These are phyloP conservation scores for Spatholobus suberectus DNA, from an alignment of 306 rosid species.

Conservation along the genomic window DNA sequence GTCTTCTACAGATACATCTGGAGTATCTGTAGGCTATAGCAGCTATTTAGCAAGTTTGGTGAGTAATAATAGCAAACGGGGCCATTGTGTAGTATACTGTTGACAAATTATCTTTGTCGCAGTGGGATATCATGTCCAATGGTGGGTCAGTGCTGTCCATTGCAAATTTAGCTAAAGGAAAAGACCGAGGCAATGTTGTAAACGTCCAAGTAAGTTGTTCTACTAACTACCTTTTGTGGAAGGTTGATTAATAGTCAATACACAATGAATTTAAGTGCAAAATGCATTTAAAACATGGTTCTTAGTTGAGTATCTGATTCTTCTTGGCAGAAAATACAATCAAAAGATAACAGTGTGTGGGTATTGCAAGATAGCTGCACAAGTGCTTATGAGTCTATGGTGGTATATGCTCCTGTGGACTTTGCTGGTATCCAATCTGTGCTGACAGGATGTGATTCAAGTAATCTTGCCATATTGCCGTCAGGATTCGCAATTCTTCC, in stretches of 20 bases:
- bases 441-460: constrained; percentile 87
- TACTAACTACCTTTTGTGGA: not conserved
- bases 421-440: constrained; percentile 76
- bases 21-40: too few species aligned
- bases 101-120: constrained; percentile 29
- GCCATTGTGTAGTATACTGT: not conserved
- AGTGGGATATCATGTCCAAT: constrained; percentile 91
- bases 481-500: constrained; percentile 93
- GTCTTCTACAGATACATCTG: not conserved
- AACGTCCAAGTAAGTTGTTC: constrained; percentile 72
- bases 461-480: constrained; percentile 79
- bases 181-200: constrained; percentile 93
- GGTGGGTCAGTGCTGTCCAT: constrained; percentile 71
- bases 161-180: constrained; percentile 91
- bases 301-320: constrained; percentile 5
- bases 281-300: not conserved
- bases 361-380: constrained; percentile 91
- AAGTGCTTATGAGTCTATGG: constrained; percentile 83
- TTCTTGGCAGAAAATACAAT: constrained; percentile 63
- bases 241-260: not conserved
- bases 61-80: not conserved
- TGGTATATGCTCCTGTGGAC: constrained; percentile 85
- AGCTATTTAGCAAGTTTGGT: not conserved
- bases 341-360: constrained; percentile 83
- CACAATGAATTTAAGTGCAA: constrained; percentile 2